Evolutionary conservation across 2,329 filamentous ascomycete genomes (phyloP).

Genomic region (Colletotrichum theobromicola): DNA sequence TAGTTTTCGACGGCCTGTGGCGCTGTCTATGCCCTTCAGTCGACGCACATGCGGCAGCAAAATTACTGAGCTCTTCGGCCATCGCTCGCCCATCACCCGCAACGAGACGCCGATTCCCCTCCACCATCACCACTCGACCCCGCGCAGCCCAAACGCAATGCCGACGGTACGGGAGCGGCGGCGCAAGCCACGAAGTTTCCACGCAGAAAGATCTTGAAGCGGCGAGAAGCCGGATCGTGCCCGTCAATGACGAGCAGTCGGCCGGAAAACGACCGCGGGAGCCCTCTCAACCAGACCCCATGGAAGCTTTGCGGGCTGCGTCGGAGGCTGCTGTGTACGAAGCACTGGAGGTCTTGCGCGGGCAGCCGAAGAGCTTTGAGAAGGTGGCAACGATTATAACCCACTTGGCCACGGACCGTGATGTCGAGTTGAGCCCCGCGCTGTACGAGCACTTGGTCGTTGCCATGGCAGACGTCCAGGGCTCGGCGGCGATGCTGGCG

Average conservation of each 20-base stretch:
- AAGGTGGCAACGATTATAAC: conserved; percentile 54
- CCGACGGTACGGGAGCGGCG: not conserved
- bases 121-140: not conserved
- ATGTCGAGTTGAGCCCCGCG: conserved; percentile 58
- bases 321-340: conserved; percentile 49
- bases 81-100: conserved; percentile 17
- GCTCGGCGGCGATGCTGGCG: conserved; percentile 68
- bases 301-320: conserved; percentile 30
- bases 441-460: conserved; percentile 79
- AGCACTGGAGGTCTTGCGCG: conserved; percentile 45
- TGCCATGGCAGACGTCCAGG: conserved; percentile 70
- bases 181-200: not conserved
- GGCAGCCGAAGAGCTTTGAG: conserved; percentile 39
- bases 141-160: not conserved
- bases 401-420: conserved; percentile 61
- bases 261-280: not conserved
- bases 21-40: conserved; percentile 66
- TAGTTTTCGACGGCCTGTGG: conserved; percentile 65
- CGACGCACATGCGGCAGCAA: conserved; percentile 43
- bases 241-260: not conserved
- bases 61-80: conserved; percentile 28
- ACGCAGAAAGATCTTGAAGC: not conserved
- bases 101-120: not conserved
- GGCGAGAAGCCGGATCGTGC: not conserved
- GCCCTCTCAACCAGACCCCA: conserved; percentile 12